phyloP scores from a whole-genome alignment of 2,329 filamentous ascomycete genomes.

The Graphium sp. region DNA sequence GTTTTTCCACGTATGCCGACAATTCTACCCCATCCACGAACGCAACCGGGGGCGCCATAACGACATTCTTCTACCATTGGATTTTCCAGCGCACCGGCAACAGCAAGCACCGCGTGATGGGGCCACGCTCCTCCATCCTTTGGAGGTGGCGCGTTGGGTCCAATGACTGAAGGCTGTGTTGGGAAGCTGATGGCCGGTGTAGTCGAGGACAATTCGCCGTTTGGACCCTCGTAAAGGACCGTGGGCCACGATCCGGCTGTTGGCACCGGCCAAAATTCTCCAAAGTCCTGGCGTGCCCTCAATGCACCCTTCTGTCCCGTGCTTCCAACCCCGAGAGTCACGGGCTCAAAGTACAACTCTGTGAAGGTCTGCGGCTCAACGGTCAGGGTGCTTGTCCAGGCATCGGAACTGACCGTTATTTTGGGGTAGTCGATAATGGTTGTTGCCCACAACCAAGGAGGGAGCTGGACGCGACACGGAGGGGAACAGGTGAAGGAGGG shows the following conservation, averaged over 20 bases:
- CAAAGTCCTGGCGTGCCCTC: constrained; percentile 4
- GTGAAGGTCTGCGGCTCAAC: constrained; percentile 11
- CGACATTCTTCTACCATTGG: neutral
- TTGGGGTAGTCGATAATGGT: constrained; percentile 13
- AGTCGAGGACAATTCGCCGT: constrained; percentile 7
- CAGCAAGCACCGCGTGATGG: neutral
- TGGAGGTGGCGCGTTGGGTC: constrained; percentile 6
- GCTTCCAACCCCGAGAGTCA: constrained; percentile 7
- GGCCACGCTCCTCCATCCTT: constrained; percentile 7
- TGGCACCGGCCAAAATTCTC: constrained; percentile 7
- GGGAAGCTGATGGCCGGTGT: constrained; percentile 7
- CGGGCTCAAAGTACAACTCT: constrained; percentile 9
- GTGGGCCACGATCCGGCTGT: constrained; percentile 10
- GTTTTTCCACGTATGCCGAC: neutral
- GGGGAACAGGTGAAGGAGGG: constrained; percentile 12
- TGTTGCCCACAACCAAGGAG: constrained; percentile 11
- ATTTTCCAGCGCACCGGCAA: neutral
- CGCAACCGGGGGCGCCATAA: neutral
- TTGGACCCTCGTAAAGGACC: constrained; percentile 7
- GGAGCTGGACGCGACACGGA: constrained; percentile 12
- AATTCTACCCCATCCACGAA: neutral
- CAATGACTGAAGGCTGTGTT: constrained; percentile 7
- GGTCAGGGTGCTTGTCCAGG: constrained; percentile 15
- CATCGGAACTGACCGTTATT: constrained; percentile 12
- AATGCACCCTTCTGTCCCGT: constrained; percentile 4